Percentiles rank a stretch among this genome's conserved stretches.
Evolutionary conservation across 1,284 basidiomycete species (phyloP).

Genomic region (Ceratobasidium sp.): DNA sequence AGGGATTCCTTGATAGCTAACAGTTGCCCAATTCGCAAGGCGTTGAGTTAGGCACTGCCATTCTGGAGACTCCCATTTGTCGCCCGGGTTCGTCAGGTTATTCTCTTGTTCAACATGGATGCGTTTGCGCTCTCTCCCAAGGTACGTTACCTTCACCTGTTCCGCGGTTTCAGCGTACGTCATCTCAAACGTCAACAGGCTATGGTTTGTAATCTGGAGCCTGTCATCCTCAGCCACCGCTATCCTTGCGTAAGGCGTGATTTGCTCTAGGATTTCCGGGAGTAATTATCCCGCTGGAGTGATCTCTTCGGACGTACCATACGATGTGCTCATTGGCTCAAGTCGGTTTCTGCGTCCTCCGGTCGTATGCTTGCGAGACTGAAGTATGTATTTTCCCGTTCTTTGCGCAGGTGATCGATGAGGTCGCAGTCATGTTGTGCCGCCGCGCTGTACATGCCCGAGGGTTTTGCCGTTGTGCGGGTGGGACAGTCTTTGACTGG

Average conservation of each 20-base stretch:
- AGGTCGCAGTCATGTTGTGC: background rate
- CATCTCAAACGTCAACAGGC: background rate
- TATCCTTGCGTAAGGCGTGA: background rate
- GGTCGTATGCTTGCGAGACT: slow-evolving; percentile 17
- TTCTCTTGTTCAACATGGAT: slow-evolving; percentile 32
- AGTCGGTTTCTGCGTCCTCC: background rate
- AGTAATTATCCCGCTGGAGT: background rate
- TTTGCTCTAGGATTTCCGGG: background rate
- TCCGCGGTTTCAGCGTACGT: background rate
- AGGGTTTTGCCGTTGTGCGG: slow-evolving; percentile 5
- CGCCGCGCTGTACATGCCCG: background rate
- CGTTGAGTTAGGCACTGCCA: background rate
- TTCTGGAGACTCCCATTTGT: background rate
- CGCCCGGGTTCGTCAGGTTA: slow-evolving; percentile 44
- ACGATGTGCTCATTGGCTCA: background rate
- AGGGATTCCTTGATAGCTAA: background rate
- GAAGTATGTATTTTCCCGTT: background rate
- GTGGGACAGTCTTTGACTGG: slow-evolving; percentile 44
- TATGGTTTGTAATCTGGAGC: background rate
- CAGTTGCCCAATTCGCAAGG: slow-evolving; percentile 35
- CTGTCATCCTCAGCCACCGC: background rate
- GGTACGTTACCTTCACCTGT: background rate
- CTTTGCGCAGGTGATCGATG: background rate
- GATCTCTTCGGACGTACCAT: background rate
- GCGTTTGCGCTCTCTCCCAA: background rate